Evolutionary conservation across 208 protist genomes (phyloP).

Genomic region (Leishmania gerbilli): DNA sequence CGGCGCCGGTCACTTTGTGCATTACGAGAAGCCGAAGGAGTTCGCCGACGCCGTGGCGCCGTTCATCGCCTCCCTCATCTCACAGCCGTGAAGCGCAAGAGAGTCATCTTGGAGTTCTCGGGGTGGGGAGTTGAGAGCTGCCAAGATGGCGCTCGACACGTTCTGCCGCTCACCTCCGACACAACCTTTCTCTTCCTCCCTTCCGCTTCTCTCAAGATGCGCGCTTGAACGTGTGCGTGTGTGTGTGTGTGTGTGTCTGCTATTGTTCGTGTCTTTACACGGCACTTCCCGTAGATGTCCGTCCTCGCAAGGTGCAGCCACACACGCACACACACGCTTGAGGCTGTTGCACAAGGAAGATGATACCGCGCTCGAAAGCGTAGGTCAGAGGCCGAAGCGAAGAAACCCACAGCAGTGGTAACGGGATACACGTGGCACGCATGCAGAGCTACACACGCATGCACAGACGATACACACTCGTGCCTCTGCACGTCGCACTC

Average conservation of each 20-base stretch:
- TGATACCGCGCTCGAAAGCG: not conserved
- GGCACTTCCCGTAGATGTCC: not conserved
- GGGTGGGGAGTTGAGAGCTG: not conserved
- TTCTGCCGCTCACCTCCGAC: not conserved
- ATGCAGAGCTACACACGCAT: not conserved
- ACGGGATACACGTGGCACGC: not conserved
- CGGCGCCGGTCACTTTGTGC: conserved; percentile 83
- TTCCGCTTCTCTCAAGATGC: not conserved
- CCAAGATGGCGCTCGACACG: not conserved
- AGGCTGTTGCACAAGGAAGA: not conserved
- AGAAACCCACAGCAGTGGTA: not conserved
- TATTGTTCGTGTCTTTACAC: not conserved
- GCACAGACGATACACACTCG: not conserved
- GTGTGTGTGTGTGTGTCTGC: conserved; percentile 4
- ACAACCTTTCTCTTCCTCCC: not conserved
- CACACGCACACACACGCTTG: not conserved
- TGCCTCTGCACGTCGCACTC: not conserved
- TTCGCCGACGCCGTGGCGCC: conserved; percentile 70
- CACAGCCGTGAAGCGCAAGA: not conserved
- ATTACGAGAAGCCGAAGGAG: conserved; percentile 79
- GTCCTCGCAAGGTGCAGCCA: not conserved
- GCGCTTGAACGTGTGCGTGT: not conserved
- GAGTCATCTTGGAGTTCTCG: not conserved
- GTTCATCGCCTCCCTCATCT: conserved; percentile 47
- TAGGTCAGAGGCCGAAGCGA: not conserved